Evolutionary conservation across 306 rosid species (phyloP), one percentile per base, ranked within the genome.

Genomic region (Abrus pulchellus): DNA sequence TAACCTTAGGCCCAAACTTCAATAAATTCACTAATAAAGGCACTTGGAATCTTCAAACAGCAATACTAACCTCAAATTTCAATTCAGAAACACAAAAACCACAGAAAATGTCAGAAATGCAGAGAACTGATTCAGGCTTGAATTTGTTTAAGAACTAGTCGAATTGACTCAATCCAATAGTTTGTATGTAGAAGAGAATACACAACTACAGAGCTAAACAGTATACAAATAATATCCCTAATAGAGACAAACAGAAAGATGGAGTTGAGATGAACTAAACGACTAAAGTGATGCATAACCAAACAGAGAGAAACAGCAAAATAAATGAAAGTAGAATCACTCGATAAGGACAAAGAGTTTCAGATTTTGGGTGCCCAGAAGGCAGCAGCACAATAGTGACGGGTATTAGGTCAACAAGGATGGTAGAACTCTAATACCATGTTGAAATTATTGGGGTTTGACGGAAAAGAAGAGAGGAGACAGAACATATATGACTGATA

Each of bases 381-480:
- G 56, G 40, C 32, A 32, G 56, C 53, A 65, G 75, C 75, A 66
- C 36, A 56, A 67, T 8, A 67, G 32, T 32, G 12, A 54, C 7
- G 29, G 14, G 20, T 36, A 59, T 29, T 62, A 10, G 68, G 75
- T 65, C 36, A 67, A 52, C 33, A 48, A 54, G 68, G 41, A n/a
- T 67, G 75, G 40, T 43, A 77, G 45, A 14, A 77, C 49, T 43
- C 36, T 40, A 43, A 67, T 33, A 66, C 52, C 82, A 78, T 27
- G 53, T 50, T 65, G 34, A 73, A 73, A 29, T 55, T 57, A 74
- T 12, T 28, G 33, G 11, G 34, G 10, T 75, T 60, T 75, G 60
- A 60, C 14, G n/a, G 10, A 47, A 32, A 30, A 75, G 68, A 28
- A 56, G n/a, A 74, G 5, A 74, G 33, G 70, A 34, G 70, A 64